These are phyloP conservation scores for Talaromyces ruber DNA, from an alignment of 495 filamentous ascomycete genomes.

Conservation along the genomic window DNA sequence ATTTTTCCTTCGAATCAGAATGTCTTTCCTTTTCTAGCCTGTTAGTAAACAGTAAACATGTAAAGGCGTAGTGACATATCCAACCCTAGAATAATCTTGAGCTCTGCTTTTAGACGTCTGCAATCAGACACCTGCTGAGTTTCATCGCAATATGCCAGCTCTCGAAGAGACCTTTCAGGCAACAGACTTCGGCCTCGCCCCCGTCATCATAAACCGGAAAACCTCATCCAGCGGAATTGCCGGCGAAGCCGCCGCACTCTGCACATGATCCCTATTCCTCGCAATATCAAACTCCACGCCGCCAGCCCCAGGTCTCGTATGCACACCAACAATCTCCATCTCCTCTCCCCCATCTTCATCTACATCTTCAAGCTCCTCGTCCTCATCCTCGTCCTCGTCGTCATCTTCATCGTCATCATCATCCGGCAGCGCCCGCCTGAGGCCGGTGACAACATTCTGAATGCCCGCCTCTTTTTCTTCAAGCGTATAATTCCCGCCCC, in stretches of 20 bases:
- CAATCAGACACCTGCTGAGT: neutral
- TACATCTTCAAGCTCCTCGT: conserved; percentile 38
- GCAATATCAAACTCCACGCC: conserved; percentile 38
- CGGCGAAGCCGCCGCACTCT: conserved; percentile 19
- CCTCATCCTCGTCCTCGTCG: conserved; percentile 28
- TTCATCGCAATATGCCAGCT: neutral
- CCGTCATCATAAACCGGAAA: conserved; percentile 48
- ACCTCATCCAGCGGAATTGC: conserved; percentile 40
- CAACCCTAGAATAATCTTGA: neutral
- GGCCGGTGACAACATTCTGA: conserved; percentile 63
- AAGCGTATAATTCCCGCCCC: conserved; percentile 58
- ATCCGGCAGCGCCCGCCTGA: conserved; percentile 48
- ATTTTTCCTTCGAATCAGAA: conserved; percentile 1
- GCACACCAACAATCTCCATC: conserved; percentile 34
- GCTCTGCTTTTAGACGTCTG: neutral
- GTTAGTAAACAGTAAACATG: neutral
- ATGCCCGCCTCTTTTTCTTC: conserved; percentile 59
- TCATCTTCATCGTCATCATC: conserved; percentile 43
- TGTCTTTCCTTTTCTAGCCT: neutral
- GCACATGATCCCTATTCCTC: conserved; percentile 16
- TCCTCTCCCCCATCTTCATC: conserved; percentile 19
- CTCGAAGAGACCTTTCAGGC: neutral
- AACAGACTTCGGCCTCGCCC: conserved; percentile 24
- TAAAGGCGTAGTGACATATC: neutral
- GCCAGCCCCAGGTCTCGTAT: conserved; percentile 27